These are phyloP conservation scores for Pyrenophora tritici-repentis DNA, from an alignment of 2,329 filamentous ascomycete species.

Conservation along the genomic window DNA sequence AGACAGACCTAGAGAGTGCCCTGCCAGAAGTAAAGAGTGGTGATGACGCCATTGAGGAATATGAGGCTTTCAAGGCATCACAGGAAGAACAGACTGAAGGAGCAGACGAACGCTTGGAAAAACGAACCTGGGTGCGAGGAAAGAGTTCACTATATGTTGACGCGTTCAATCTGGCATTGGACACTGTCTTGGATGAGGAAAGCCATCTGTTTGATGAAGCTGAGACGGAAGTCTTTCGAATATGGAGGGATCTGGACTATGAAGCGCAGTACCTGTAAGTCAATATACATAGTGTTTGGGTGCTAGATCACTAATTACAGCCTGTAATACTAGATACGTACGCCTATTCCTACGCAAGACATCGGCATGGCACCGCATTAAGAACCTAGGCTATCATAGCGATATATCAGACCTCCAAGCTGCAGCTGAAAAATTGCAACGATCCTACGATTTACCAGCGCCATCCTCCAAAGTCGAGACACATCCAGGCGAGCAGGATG, in stretches of 20 bases:
- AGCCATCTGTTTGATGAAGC: slow-evolving; percentile 81
- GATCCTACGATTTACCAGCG: slow-evolving; percentile 59
- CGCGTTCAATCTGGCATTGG: slow-evolving; percentile 90
- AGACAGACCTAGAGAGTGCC: slow-evolving; percentile 73
- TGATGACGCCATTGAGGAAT: slow-evolving; percentile 75
- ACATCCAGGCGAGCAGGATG: slow-evolving; percentile 56
- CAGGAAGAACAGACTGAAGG: slow-evolving; percentile 49
- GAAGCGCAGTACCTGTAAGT: slow-evolving; percentile 87
- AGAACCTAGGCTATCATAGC: slow-evolving; percentile 75
- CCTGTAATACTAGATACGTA: slow-evolving; percentile 69
- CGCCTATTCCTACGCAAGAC: slow-evolving; percentile 91
- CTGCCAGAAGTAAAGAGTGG: slow-evolving; percentile 69
- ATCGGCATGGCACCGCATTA: slow-evolving; percentile 85
- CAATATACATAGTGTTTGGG: neutral
- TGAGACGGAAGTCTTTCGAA: slow-evolving; percentile 75
- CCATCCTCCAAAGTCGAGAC: slow-evolving; percentile 43
- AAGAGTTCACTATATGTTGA: slow-evolving; percentile 94
- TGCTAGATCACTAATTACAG: neutral
- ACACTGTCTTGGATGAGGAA: slow-evolving; percentile 89
- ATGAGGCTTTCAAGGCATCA: slow-evolving; percentile 70
- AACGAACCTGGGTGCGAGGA: slow-evolving; percentile 71
- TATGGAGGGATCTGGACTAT: slow-evolving; percentile 76
- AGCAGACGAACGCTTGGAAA: slow-evolving; percentile 58
- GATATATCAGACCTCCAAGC: slow-evolving; percentile 76
- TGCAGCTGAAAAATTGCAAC: slow-evolving; percentile 70